A percentile compares a stretch with the other conserved stretches of the same genome.
These are phyloP conservation scores for Gyrodon lividus DNA, from an alignment of 768 basidiomycete genomes.

Conservation along the genomic window DNA sequence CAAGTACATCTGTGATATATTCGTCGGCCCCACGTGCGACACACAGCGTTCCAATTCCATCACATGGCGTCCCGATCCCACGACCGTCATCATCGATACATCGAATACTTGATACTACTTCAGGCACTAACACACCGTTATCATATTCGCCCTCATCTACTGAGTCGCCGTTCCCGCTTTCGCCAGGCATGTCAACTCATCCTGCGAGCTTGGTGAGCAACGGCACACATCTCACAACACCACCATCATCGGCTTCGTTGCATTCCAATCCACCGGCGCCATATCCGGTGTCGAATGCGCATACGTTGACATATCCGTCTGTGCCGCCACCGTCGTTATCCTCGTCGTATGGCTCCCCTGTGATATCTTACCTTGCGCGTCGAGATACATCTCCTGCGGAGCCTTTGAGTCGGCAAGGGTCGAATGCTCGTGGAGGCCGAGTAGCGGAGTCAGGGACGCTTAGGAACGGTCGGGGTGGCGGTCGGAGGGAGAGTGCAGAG, in stretches of 20 bases:
- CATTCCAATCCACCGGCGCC: slow-evolving; percentile 38
- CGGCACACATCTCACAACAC: slow-evolving; percentile 69
- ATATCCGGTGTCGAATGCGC: slow-evolving; percentile 31
- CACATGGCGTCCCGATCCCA: slow-evolving; percentile 71
- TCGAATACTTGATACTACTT: slow-evolving; percentile 47
- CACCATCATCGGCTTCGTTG: slow-evolving; percentile 62
- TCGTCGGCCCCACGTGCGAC: slow-evolving; percentile 33
- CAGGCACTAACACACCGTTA: slow-evolving; percentile 57
- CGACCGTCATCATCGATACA: slow-evolving; percentile 65
- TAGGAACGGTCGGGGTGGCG: slow-evolving; percentile 39
- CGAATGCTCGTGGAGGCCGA: slow-evolving; percentile 38
- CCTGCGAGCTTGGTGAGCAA: slow-evolving; percentile 56
- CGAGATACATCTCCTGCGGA: slow-evolving; percentile 57
- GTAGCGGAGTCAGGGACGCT: slow-evolving; percentile 25
- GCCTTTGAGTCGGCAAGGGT: slow-evolving; percentile 52
- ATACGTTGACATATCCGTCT: slow-evolving; percentile 69
- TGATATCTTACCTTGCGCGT: slow-evolving; percentile 43
- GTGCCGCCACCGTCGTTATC: slow-evolving; percentile 83
- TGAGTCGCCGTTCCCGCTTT: slow-evolving; percentile 67
- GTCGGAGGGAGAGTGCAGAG: slow-evolving; percentile 59
- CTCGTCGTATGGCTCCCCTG: slow-evolving; percentile 74
- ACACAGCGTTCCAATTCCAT: slow-evolving; percentile 70
- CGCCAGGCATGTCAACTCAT: slow-evolving; percentile 53
- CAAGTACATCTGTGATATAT: slow-evolving; percentile 24
- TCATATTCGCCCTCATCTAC: slow-evolving; percentile 67